A percentile compares a stretch with the other conserved stretches of the same genome.
phyloP scores from a whole-genome alignment of 2,329 filamentous ascomycete genomes.

The Lojkania enalia region DNA sequence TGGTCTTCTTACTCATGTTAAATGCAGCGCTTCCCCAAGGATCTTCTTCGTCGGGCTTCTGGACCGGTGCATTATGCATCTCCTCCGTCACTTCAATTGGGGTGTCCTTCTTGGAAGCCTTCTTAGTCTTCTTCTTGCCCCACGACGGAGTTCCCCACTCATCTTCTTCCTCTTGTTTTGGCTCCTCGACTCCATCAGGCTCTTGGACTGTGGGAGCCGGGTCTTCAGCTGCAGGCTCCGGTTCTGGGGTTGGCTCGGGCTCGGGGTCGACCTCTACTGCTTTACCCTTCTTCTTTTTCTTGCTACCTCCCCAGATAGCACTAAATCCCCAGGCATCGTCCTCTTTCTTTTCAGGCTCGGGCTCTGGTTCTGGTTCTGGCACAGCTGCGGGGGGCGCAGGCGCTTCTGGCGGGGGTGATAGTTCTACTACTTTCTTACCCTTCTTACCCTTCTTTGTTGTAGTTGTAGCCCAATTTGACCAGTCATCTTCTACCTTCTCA shows the following conservation, averaged over 20 bases:
- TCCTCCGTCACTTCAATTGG: constrained; percentile 47
- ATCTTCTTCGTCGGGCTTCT: constrained; percentile 50
- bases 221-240: constrained; percentile 34
- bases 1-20: constrained; percentile 56
- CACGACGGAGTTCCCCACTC: constrained; percentile 62
- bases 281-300: constrained; percentile 54
- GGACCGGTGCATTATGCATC: constrained; percentile 42
- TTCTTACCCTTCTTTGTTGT: constrained; percentile 53
- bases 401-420: constrained; percentile 23
- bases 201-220: constrained; percentile 42
- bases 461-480: constrained; percentile 35
- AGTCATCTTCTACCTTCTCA: constrained; percentile 37
- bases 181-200: constrained; percentile 56
- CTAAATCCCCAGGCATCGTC: constrained; percentile 41
- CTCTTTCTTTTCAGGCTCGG: constrained; percentile 35
- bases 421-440: constrained; percentile 31
- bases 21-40: constrained; percentile 43
- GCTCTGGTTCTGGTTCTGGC: constrained; percentile 37
- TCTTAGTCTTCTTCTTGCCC: constrained; percentile 50
- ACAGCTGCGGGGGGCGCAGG: constrained; percentile 17
- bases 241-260: constrained; percentile 29
- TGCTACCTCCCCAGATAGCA: constrained; percentile 45
- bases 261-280: constrained; percentile 39
- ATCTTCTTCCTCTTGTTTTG: constrained; percentile 54
- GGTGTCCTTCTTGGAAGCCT: constrained; percentile 43